Evolutionary conservation across 129 eudicot species (phyloP).

Genomic region (carrot (Daucus carota)): DNA sequence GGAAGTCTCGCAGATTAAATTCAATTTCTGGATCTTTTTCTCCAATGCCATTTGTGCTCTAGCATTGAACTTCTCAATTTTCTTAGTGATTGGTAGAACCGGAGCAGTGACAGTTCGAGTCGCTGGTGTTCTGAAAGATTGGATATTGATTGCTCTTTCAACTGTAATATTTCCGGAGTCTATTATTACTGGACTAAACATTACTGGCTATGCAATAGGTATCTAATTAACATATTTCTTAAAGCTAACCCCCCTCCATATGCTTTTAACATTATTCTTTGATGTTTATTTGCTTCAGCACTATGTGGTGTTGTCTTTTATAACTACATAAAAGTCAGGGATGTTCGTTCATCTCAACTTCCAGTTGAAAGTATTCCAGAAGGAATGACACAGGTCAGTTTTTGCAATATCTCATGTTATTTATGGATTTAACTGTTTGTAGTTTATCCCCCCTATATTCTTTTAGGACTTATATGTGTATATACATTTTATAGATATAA

Average conservation of each 20-base stretch:
- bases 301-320: constrained; percentile 92
- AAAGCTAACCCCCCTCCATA: not conserved
- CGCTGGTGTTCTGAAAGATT: constrained; percentile 95
- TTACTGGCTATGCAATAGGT: constrained; percentile 94
- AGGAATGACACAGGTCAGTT: constrained; percentile 57
- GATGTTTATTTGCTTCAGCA: constrained; percentile 33
- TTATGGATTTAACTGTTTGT: not conserved
- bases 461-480: not conserved
- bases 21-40: constrained; percentile 93
- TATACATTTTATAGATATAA: not conserved
- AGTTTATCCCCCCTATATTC: not conserved
- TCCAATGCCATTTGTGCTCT: constrained; percentile 90
- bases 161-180: constrained; percentile 95
- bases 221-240: not conserved
- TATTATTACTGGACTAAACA: constrained; percentile 72
- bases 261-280: not conserved
- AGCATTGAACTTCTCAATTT: constrained; percentile 84
- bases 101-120: constrained; percentile 96
- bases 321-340: constrained; percentile 86
- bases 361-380: constrained; percentile 59
- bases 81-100: constrained; percentile 95
- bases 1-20: constrained; percentile 74
- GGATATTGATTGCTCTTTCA: constrained; percentile 97
- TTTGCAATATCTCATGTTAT: not conserved
- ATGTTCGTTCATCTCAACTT: constrained; percentile 61